Conservation (phyloP, 129 eudicot species). For the Deinandra increscens region DNA sequence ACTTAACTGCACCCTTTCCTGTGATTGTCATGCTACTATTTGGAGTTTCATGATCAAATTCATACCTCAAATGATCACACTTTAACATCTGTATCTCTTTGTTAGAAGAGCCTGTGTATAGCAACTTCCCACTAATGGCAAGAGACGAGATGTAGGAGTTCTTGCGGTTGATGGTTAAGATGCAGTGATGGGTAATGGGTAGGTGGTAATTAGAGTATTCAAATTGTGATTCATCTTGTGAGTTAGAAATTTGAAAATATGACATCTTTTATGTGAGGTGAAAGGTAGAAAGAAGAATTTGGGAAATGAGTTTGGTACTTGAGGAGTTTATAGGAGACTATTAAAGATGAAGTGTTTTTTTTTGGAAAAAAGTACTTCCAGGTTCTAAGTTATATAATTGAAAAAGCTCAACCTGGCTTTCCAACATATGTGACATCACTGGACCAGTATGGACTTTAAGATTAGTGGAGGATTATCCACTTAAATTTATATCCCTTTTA, state of each 20-base stretch:
- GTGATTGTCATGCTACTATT: constrained; percentile 28
- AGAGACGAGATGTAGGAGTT: constrained; percentile 67
- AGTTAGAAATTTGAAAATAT: constrained; percentile 35
- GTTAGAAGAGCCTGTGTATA: constrained; percentile 68
- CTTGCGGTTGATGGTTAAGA: constrained; percentile 53
- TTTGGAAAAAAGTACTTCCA: constrained; percentile 23
- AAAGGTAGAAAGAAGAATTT: constrained; percentile 24
- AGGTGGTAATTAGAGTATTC: constrained; percentile 31
- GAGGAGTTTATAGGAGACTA: constrained; percentile 30
- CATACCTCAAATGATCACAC: constrained; percentile 35
- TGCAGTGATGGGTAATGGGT: constrained; percentile 39
- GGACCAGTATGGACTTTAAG: constrained; percentile 24
- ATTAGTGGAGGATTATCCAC: constrained; percentile 37
- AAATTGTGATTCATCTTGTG: constrained; percentile 32
- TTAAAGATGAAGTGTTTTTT: constrained; percentile 13
- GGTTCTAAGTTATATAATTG: constrained; percentile 12
- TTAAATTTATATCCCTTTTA: constrained; percentile 24
- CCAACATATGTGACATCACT: constrained; percentile 29
- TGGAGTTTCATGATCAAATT: constrained; percentile 31
- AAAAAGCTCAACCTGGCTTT: constrained; percentile 18
- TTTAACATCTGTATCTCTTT: constrained; percentile 54
- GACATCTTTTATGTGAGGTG: constrained; percentile 36
- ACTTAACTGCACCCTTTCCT: constrained; percentile 63
- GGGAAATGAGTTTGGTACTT: constrained; percentile 21
- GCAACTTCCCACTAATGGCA: constrained; percentile 45